These are phyloP conservation scores for Mallotus japonicus DNA, from an alignment of 441 rosid genomes.

Conservation along the genomic window DNA sequence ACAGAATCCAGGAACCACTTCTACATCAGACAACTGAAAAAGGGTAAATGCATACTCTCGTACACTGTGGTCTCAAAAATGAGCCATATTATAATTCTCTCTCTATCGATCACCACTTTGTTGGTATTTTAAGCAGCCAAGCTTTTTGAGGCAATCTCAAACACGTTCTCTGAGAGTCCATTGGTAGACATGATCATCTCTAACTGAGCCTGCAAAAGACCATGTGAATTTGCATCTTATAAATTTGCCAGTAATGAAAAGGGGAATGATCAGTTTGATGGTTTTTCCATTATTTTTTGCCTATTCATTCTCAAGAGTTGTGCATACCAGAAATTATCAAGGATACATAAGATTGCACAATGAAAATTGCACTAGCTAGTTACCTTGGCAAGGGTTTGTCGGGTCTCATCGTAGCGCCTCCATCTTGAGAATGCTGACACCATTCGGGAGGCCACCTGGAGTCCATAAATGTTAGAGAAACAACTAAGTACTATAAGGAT, in stretches of 20 bases:
- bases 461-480: background rate
- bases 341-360: background rate
- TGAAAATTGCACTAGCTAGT: background rate
- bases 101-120: background rate
- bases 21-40: background rate
- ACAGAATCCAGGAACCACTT: conserved; percentile 1
- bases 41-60: background rate
- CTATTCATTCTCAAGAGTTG: background rate
- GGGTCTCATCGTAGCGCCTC: conserved; percentile 81
- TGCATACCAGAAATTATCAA: background rate
- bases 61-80: background rate
- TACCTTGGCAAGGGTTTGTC: conserved; percentile 88
- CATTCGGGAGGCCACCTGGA: conserved; percentile 88
- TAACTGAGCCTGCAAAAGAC: conserved; percentile 69
- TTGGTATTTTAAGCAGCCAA: conserved; percentile 49
- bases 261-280: background rate
- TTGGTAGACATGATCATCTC: conserved; percentile 87
- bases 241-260: background rate
- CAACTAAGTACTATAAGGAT: background rate
- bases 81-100: background rate
- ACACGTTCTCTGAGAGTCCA: conserved; percentile 92
- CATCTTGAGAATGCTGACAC: conserved; percentile 97
- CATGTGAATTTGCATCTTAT: background rate
- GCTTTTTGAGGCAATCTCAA: conserved; percentile 92
- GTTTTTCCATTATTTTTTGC: background rate